phyloP scores from a whole-genome alignment of 805 yeast genomes.

The Suhomyces sp. region DNA sequence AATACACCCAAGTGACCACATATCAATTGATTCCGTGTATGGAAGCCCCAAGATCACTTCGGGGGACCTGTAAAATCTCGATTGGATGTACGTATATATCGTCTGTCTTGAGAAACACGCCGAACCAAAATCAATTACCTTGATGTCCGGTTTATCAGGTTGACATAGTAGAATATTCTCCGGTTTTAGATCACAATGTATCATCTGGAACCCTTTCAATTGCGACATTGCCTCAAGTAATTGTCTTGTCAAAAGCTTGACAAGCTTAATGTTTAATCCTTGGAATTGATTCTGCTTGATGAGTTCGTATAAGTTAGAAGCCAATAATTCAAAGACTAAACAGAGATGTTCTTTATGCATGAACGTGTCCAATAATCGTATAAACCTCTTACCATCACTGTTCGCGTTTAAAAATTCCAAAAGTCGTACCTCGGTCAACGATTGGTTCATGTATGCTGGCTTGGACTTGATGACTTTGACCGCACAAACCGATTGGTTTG shows the following conservation, averaged over 20 bases:
- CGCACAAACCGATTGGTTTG: slow-evolving; percentile 85
- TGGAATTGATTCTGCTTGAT: slow-evolving; percentile 91
- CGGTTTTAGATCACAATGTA: slow-evolving; percentile 96
- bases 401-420: slow-evolving; percentile 75
- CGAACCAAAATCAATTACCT: slow-evolving; percentile 93
- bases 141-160: slow-evolving; percentile 80
- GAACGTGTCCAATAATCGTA: slow-evolving; percentile 81
- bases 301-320: slow-evolving; percentile 85
- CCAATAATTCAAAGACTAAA: slow-evolving; percentile 84
- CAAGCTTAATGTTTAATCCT: slow-evolving; percentile 79
- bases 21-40: slow-evolving; percentile 88
- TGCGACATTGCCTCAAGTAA: slow-evolving; percentile 77
- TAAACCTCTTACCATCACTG: slow-evolving; percentile 67
- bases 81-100: slow-evolving; percentile 86
- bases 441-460: slow-evolving; percentile 88
- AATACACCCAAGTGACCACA: slow-evolving; percentile 97
- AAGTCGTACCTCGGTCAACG: slow-evolving; percentile 84
- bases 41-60: slow-evolving; percentile 92
- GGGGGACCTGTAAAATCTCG: slow-evolving; percentile 91
- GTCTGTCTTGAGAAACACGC: slow-evolving; percentile 93
- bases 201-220: slow-evolving; percentile 77
- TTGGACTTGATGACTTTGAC: slow-evolving; percentile 92
- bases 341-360: slow-evolving; percentile 92
- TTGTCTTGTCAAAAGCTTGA: slow-evolving; percentile 76
- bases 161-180: slow-evolving; percentile 84